Conservation (phyloP, 345 rosid genomes). For the Populus davidiana region DNA sequence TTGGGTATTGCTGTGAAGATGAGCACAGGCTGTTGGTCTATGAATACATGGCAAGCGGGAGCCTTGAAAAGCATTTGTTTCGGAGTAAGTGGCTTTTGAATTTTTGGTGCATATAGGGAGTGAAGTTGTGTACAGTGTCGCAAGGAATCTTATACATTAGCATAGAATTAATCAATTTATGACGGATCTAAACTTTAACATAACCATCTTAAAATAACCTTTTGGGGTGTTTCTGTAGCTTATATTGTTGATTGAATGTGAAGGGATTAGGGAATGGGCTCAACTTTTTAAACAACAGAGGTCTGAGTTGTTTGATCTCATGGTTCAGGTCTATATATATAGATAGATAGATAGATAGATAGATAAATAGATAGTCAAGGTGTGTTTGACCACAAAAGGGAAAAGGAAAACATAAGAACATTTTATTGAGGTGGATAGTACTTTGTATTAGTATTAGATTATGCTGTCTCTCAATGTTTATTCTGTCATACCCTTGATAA, state of each 20-base stretch:
- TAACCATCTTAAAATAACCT: not conserved
- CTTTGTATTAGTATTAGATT: not conserved
- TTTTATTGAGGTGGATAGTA: not conserved
- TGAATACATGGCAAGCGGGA: slow-evolving; percentile 91
- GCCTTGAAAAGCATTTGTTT: slow-evolving; percentile 92
- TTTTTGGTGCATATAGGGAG: not conserved
- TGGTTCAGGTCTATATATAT: not conserved
- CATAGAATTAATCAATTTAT: not conserved
- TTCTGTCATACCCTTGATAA: not conserved
- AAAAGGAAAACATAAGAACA: not conserved
- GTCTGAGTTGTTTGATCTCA: not conserved
- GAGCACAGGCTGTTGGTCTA: slow-evolving; percentile 85
- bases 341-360: not conserved
- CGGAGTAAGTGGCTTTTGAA: slow-evolving; percentile 59
- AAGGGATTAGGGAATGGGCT: not conserved
- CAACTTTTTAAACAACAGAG: not conserved
- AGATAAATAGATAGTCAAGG: too few species aligned
- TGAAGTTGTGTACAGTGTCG: not conserved
- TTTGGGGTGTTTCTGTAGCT: not conserved
- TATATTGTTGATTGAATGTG: not conserved
- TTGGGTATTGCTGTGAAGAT: slow-evolving; percentile 98
- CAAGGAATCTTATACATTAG: not conserved
- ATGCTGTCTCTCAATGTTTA: not conserved
- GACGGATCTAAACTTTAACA: not conserved
- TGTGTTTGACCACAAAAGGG: not conserved